Evolutionary conservation across 2,329 filamentous ascomycete species (phyloP).

Genomic region (Fusarium nematophilum): DNA sequence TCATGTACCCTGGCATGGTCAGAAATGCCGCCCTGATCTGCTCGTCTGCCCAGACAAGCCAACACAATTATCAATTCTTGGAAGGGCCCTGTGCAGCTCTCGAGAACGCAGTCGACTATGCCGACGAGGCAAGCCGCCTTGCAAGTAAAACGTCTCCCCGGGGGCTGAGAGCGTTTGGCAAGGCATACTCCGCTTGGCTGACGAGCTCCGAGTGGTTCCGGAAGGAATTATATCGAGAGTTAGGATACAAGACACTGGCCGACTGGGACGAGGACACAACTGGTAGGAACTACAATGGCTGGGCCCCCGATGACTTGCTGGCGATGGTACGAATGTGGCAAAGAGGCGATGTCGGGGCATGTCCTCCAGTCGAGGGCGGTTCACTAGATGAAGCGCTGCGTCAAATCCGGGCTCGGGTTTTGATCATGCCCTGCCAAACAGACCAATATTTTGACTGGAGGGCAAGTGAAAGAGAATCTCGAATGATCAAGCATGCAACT

Average conservation of each 20-base stretch:
- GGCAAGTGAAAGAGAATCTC: slow-evolving; percentile 49
- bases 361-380: slow-evolving; percentile 26
- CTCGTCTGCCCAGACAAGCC: slow-evolving; percentile 57
- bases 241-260: slow-evolving; percentile 51
- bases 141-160: neutral
- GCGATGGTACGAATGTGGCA: slow-evolving; percentile 59
- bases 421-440: slow-evolving; percentile 71
- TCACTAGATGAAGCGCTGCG: slow-evolving; percentile 64
- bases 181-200: slow-evolving; percentile 60
- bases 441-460: slow-evolving; percentile 72
- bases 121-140: slow-evolving; percentile 28
- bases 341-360: slow-evolving; percentile 48
- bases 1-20: slow-evolving; percentile 56
- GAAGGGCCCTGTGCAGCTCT: slow-evolving; percentile 59
- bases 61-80: slow-evolving; percentile 60
- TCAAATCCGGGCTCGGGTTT: slow-evolving; percentile 69
- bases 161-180: slow-evolving; percentile 57
- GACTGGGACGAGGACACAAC: slow-evolving; percentile 49
- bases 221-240: slow-evolving; percentile 50
- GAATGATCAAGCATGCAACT: slow-evolving; percentile 41
- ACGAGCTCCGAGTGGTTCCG: slow-evolving; percentile 60
- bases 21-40: slow-evolving; percentile 57
- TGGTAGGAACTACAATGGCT: slow-evolving; percentile 49
- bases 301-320: slow-evolving; percentile 58
- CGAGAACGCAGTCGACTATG: slow-evolving; percentile 54